Evolutionary conservation across 2,329 filamentous ascomycete genomes (phyloP).

Genomic region (Colletotrichum nymphaeae): DNA sequence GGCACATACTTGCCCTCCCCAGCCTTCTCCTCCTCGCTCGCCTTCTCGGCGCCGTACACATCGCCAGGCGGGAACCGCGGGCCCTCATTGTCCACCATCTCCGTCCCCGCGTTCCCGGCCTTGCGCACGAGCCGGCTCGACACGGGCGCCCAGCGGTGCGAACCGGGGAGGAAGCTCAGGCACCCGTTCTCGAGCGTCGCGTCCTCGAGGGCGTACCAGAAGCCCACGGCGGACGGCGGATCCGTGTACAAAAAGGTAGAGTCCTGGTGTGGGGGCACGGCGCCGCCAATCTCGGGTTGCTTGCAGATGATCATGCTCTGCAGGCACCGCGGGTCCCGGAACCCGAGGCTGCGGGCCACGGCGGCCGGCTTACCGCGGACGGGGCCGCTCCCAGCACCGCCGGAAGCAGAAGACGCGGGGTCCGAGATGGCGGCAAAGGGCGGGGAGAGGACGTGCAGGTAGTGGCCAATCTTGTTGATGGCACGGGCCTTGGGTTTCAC

Average conservation of each 20-base stretch:
- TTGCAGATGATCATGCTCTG: constrained; percentile 99
- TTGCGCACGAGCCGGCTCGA: constrained; percentile 80
- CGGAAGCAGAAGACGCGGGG: constrained; percentile 55
- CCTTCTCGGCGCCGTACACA: constrained; percentile 58
- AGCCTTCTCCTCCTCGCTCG: constrained; percentile 47
- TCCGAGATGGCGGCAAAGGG: constrained; percentile 71
- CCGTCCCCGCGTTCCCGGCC: constrained; percentile 65
- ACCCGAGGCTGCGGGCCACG: constrained; percentile 79
- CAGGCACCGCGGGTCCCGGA: constrained; percentile 78
- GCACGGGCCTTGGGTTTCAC: constrained; percentile 83
- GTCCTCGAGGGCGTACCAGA: constrained; percentile 98
- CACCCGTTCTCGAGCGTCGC: constrained; percentile 89
- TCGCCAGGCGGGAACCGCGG: constrained; percentile 68
- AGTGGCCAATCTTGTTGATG: constrained; percentile 91
- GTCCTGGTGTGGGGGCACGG: constrained; percentile 92
- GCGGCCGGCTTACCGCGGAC: constrained; percentile 57
- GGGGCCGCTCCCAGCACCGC: constrained; percentile 43
- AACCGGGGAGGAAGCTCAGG: constrained; percentile 85
- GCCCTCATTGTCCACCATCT: constrained; percentile 78
- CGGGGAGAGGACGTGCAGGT: constrained; percentile 75
- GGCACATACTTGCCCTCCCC: constrained; percentile 72
- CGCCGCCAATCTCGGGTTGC: constrained; percentile 93
- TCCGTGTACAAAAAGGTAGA: constrained; percentile 92
- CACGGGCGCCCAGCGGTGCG: constrained; percentile 80
- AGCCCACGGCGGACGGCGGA: constrained; percentile 89